Percentiles rank a stretch among this genome's conserved stretches.
phyloP scores from a whole-genome alignment of 2,329 filamentous ascomycete species.

The Parastagonospora nodorum region DNA sequence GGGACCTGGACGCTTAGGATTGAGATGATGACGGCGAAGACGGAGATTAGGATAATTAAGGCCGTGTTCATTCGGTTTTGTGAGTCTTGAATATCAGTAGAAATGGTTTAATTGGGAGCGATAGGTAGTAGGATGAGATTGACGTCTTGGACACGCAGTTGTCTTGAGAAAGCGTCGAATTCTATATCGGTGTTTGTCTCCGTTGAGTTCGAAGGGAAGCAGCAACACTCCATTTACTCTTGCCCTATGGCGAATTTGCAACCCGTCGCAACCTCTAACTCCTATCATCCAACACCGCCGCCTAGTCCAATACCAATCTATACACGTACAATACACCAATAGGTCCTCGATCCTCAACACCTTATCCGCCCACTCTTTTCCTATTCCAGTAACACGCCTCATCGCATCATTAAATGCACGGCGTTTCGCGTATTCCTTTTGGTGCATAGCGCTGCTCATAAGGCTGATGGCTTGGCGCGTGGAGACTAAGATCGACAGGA shows the following conservation, averaged over 20 bases:
- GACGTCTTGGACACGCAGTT: no score
- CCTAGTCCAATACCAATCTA: slow-evolving; percentile 58
- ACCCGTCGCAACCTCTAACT: slow-evolving; percentile 50
- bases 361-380: slow-evolving; percentile 70
- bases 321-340: slow-evolving; percentile 75
- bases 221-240: background rate
- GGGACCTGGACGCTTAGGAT: slow-evolving; percentile 29
- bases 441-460: no score
- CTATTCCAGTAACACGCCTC: slow-evolving; percentile 66
- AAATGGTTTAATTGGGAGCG: no score
- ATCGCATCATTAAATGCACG: slow-evolving; percentile 59
- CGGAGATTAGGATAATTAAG: slow-evolving; percentile 21
- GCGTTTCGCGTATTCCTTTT: background rate
- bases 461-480: no score
- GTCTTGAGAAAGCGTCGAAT: no score
- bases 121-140: no score
- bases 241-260: slow-evolving; percentile 30
- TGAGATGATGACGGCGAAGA: slow-evolving; percentile 27
- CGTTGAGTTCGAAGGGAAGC: no score
- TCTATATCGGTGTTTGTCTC: no score
- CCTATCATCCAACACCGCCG: slow-evolving; percentile 49
- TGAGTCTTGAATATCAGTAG: no score
- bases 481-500: no score
- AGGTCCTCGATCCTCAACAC: slow-evolving; percentile 74
- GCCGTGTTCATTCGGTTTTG: slow-evolving; percentile 5